Base-by-base conservation (phyloP, 1,284 basidiomycete species). In the Cutaneotrichosporon cutaneum region DNA sequence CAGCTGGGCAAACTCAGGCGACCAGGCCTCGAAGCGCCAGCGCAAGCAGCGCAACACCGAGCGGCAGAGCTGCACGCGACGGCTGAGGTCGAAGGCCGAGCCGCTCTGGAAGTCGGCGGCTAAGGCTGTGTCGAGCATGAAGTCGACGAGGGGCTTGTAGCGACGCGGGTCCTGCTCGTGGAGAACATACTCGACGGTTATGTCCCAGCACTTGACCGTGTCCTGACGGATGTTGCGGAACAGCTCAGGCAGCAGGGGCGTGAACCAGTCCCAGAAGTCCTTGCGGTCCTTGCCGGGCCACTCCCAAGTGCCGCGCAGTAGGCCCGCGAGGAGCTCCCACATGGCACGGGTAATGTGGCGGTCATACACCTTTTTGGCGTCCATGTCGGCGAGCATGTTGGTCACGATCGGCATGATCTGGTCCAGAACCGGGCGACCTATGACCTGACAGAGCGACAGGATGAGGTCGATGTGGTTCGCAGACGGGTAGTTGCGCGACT, bases 281-380 rank as follows among this genome's bases (percentile, higher is more conserved):
- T 85, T 79, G 52, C 86, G 84, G 64, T 84, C 81, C 57, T 81
- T 79, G 61, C 83, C 82, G 0, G 87, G 83, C 95, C 95, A 99
- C 76, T 98, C 92, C 78, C 96, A 96, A 14, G 89, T 87, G 27
- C 93, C 94, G 85, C 82, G 69, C 56, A 89, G 75, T 54, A 90
- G 72, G 48, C 94, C 94, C 51, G 86, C 84, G 39, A 97, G 76
- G 33, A 96, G 81, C 81, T 99, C 95, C 56, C 89, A 91, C 8
- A 89, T 89, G 24, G 92, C 92, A 33, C 94, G 86, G 73, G 95
- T 94, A 79, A 92, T 91, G 82, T 92, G 95, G 61, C 92, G 90
- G 74, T 97, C 91, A 35, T 74, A 74, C 10, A 74, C 70, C 65
- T 75, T 77, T 51, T 67, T 78, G 54, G 45, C 42, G 14, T 73